Percentiles rank a stretch among this genome's conserved stretches.
phyloP scores from a whole-genome alignment of 2,329 filamentous ascomycete species.

The Phialocephala subalpina region DNA sequence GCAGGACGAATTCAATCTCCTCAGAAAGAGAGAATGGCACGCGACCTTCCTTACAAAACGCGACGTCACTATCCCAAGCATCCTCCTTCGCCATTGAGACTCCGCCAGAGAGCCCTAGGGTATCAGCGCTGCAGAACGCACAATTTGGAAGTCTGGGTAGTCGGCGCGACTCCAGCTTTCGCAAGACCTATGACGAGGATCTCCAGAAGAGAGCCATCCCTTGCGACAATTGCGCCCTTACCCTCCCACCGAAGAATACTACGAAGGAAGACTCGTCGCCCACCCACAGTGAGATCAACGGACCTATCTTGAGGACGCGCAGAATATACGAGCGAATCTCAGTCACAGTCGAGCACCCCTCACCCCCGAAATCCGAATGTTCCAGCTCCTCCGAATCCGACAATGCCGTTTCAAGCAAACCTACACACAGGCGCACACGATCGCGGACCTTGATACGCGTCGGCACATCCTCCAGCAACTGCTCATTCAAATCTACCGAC shows the following conservation, averaged over 20 bases:
- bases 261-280: constrained; percentile 41
- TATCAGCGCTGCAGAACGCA: constrained; percentile 46
- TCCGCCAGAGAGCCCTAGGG: constrained; percentile 63
- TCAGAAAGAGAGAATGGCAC: constrained; percentile 20
- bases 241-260: constrained; percentile 57
- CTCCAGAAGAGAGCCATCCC: constrained; percentile 69
- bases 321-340: constrained; percentile 67
- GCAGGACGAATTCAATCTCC: constrained; percentile 23
- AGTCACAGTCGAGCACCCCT: constrained; percentile 38
- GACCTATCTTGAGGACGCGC: constrained; percentile 66
- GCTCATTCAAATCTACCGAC: constrained; percentile 53
- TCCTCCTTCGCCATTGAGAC: constrained; percentile 59
- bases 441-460: constrained; percentile 32
- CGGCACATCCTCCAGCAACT: constrained; percentile 39
- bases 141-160: constrained; percentile 42
- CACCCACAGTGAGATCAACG: constrained; percentile 38
- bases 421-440: constrained; percentile 27
- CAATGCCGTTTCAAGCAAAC: constrained; percentile 31
- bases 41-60: constrained; percentile 33
- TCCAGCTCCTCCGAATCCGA: constrained; percentile 41
- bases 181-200: constrained; percentile 70
- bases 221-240: constrained; percentile 74
- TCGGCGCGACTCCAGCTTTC: constrained; percentile 66
- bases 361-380: constrained; percentile 40
- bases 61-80: constrained; percentile 45